These are phyloP conservation scores for Chalciporus sp. DNA, from an alignment of 1,284 basidiomycete species.

Conservation along the genomic window DNA sequence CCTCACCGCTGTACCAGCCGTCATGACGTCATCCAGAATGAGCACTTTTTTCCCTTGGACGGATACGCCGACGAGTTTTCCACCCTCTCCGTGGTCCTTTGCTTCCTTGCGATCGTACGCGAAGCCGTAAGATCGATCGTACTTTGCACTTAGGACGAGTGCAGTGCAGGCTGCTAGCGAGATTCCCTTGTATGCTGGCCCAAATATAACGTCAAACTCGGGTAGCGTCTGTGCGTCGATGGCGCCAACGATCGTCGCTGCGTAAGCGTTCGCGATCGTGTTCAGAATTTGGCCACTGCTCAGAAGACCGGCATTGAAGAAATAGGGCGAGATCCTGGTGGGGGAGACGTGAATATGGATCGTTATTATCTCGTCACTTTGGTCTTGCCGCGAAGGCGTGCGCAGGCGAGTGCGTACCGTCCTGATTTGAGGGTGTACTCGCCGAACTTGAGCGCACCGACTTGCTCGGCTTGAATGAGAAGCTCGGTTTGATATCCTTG, in stretches of 20 bases:
- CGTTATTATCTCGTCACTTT: not conserved
- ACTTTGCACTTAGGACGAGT: constrained; percentile 70
- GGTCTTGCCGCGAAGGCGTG: not conserved
- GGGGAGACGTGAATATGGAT: not conserved
- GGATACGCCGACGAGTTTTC: constrained; percentile 85
- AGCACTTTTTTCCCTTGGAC: constrained; percentile 82
- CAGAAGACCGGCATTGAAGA: constrained; percentile 93
- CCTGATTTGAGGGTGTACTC: constrained; percentile 94
- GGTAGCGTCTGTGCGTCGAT: constrained; percentile 53
- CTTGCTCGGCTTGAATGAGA: constrained; percentile 48
- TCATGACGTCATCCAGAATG: constrained; percentile 96
- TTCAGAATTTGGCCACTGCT: constrained; percentile 84
- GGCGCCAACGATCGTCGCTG: constrained; percentile 65
- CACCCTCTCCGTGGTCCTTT: constrained; percentile 98
- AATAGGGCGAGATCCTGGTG: constrained; percentile 86
- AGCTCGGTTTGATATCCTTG: constrained; percentile 45
- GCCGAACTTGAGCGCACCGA: constrained; percentile 85
- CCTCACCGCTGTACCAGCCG: constrained; percentile 90
- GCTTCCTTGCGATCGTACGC: constrained; percentile 96
- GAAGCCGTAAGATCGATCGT: constrained; percentile 75
- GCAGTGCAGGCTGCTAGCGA: constrained; percentile 90
- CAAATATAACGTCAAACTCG: constrained; percentile 90
- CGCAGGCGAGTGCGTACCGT: constrained; percentile 55
- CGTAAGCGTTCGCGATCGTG: constrained; percentile 86
- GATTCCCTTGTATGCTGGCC: constrained; percentile 98